phyloP scores from a whole-genome alignment of 768 basidiomycete genomes.

The Pleurotus tuber-regium region DNA sequence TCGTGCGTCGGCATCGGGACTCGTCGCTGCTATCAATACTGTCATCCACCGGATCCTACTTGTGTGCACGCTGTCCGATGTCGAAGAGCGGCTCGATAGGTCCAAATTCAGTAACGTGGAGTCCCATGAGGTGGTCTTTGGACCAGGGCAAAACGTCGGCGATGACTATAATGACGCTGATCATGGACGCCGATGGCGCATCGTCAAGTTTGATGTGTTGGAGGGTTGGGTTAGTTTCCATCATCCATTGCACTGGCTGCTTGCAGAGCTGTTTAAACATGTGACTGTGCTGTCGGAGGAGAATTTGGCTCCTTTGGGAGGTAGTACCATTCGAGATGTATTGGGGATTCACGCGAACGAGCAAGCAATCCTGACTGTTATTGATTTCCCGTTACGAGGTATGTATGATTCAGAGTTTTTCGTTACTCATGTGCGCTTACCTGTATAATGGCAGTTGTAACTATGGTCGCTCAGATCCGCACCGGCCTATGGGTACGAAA shows the following conservation, averaged over 20 bases:
- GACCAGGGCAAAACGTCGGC: conserved; percentile 30
- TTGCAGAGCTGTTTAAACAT: conserved; percentile 87
- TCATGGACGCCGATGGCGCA: conserved; percentile 35
- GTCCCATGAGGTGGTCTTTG: conserved; percentile 70
- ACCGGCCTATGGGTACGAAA: conserved; percentile 98
- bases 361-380: conserved; percentile 65
- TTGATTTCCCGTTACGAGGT: conserved; percentile 92
- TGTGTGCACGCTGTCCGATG: conserved; percentile 63
- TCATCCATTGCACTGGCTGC: conserved; percentile 87
- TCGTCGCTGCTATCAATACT: conserved; percentile 63
- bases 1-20: conserved; percentile 52
- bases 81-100: conserved; percentile 54
- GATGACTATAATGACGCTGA: neutral
- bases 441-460: conserved; percentile 58
- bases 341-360: conserved; percentile 62
- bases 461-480: conserved; percentile 93
- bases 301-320: conserved; percentile 47
- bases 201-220: conserved; percentile 76
- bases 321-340: conserved; percentile 56
- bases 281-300: conserved; percentile 63
- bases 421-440: neutral
- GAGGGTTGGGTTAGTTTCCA: conserved; percentile 90
- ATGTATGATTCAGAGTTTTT: conserved; percentile 21
- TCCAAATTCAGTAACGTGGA: conserved; percentile 58
- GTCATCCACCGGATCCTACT: conserved; percentile 72